Base-by-base conservation (phyloP, 768 basidiomycete species). In the Leccinellum luteum region DNA sequence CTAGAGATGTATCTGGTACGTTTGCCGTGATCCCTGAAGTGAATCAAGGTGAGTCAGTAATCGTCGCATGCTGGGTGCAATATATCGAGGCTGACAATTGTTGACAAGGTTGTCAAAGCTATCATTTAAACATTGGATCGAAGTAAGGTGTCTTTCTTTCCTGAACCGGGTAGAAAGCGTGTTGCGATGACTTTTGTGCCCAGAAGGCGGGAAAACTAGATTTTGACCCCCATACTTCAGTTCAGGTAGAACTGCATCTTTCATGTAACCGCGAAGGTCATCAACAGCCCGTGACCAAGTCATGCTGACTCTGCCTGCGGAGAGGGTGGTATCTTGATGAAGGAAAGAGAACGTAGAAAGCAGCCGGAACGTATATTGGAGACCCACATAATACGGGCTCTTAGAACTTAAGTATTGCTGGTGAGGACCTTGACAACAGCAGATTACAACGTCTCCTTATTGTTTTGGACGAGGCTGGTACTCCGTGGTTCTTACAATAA, bases 151-250 rank as follows among this genome's bases (percentile, higher is more conserved):
- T 34, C 71, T 70, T 54, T 65, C 63, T 35, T 67, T 69, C 55
- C 61, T 64, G 54, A 66, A 70, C n/a, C 73, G 69, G 55, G 69
- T 64, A n/a, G 73, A 65, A 50, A 74, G 69, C 14, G 68, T 70
- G 53, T 62, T 74, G 58, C 65, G 66, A 54, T 75, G 73, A 35
- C 74, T 75, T 52, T 75, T 75, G 57, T 74, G 65, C 12, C 71
- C 71, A 0, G 56, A 54, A 14, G 64, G 74, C 9, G 68, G 65
- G 41, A 57, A 58, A 8, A 32, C 45, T 13, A 63, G 52, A 15
- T 60, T 59, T 4, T 65, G 63, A 0, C 51, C 57, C 14, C 69
- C 64, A 6, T 70, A 65, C 50, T 73, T 74, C 34, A 75, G 49
- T 19, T 66, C 66, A 17, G 73, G 73, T 47, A 74, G 66, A 14